These are phyloP conservation scores for Pseudopithomyces maydicus DNA, from an alignment of 2,329 filamentous ascomycete species.

Conservation along the genomic window DNA sequence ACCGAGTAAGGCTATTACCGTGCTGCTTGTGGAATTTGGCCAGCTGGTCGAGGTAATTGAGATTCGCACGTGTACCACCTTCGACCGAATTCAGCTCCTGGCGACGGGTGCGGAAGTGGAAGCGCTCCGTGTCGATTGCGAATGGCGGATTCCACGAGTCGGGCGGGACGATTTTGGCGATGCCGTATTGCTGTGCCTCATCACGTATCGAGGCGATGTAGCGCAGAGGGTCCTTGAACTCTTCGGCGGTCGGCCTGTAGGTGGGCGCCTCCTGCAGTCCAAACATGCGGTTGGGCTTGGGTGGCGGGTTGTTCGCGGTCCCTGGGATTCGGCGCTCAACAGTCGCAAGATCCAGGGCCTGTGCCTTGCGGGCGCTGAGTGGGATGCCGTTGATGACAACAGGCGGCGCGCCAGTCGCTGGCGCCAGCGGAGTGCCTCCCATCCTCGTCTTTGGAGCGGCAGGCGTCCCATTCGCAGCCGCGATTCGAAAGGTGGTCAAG, in stretches of 20 bases:
- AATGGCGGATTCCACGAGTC: conserved; percentile 94
- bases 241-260: conserved; percentile 86
- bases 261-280: conserved; percentile 88
- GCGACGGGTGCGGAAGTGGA: conserved; percentile 94
- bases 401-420: conserved; percentile 40
- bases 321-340: conserved; percentile 90
- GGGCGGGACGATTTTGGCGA: conserved; percentile 94
- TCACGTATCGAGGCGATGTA: conserved; percentile 92
- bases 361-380: conserved; percentile 67
- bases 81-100: conserved; percentile 98
- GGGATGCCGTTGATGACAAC: conserved; percentile 55
- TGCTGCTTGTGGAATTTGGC: conserved; percentile 97
- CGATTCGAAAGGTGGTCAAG: conserved; percentile 45
- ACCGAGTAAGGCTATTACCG: conserved; percentile 88
- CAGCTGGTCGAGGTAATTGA: conserved; percentile 94
- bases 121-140: conserved; percentile 96
- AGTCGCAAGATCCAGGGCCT: conserved; percentile 80
- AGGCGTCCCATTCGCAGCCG: conserved; percentile 31
- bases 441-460: conserved; percentile 38
- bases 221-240: conserved; percentile 91
- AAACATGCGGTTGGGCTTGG: conserved; percentile 80
- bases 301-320: conserved; percentile 73
- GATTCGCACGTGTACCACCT: conserved; percentile 94
- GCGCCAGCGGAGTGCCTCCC: conserved; percentile 27
- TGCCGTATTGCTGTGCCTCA: conserved; percentile 84